Evolutionary conservation across 352 stramenopile genomes (phyloP).

Genomic region (Phytopythium mirpurense): DNA sequence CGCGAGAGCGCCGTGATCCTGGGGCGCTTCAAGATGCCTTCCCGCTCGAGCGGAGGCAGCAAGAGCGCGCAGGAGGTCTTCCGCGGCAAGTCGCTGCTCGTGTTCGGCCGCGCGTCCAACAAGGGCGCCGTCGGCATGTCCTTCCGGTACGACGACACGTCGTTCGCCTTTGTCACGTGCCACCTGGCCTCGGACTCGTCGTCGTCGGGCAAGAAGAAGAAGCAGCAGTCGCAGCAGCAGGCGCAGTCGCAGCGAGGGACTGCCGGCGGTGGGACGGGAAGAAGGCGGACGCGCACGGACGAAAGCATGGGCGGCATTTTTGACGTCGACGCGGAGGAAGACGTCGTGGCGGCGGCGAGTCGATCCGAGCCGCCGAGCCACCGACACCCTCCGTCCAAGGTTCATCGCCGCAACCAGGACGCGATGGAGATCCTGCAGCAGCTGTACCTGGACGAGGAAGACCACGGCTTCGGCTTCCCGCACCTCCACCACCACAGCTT

Average conservation of each 20-base stretch:
- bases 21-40: constrained; percentile 65
- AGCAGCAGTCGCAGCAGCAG: neutral
- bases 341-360: neutral
- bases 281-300: constrained; percentile 3
- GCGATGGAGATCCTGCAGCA: constrained; percentile 80
- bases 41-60: constrained; percentile 32
- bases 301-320: neutral
- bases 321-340: neutral
- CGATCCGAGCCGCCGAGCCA: neutral
- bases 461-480: constrained; percentile 82
- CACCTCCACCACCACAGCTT: constrained; percentile 85
- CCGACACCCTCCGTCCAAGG: constrained; percentile 50
- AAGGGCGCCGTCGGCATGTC: constrained; percentile 88
- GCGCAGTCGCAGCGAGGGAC: neutral
- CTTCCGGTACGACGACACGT: constrained; percentile 85
- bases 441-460: constrained; percentile 73
- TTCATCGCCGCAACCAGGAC: constrained; percentile 76
- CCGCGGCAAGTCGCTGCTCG: constrained; percentile 67
- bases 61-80: constrained; percentile 71
- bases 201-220: constrained; percentile 39
- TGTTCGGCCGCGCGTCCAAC: constrained; percentile 81
- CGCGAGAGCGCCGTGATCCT: constrained; percentile 50
- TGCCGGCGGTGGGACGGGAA: neutral
- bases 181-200: constrained; percentile 85
- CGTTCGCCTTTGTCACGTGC: constrained; percentile 84